These are phyloP conservation scores for Pythium periplocum DNA, from an alignment of 352 stramenopile species.

Conservation along the genomic window DNA sequence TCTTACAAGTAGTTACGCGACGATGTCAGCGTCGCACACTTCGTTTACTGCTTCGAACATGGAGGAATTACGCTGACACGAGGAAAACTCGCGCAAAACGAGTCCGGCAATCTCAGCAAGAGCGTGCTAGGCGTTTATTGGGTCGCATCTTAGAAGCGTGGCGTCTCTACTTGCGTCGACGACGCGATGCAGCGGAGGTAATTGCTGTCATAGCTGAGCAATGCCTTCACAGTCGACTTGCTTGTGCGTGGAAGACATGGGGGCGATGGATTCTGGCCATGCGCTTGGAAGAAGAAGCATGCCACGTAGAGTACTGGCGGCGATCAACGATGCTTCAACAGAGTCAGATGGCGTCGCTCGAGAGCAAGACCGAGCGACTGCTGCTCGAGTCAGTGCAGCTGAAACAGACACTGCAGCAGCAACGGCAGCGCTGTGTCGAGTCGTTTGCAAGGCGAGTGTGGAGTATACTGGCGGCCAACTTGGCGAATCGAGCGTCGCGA, in stretches of 20 bases:
- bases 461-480: conserved; percentile 4
- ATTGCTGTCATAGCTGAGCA: too few species aligned
- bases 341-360: conserved; percentile 11
- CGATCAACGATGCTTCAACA: conserved; percentile 8
- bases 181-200: too few species aligned
- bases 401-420: conserved; percentile 2
- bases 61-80: neutral
- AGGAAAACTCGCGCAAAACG: too few species aligned
- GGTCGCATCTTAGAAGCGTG: too few species aligned
- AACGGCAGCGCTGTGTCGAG: conserved; percentile 9
- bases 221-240: neutral
- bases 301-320: neutral
- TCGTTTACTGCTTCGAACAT: conserved; percentile 1
- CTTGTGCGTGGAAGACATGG: conserved; percentile 6
- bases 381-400: conserved; percentile 18
- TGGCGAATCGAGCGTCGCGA: too few species aligned
- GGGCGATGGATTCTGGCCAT: neutral
- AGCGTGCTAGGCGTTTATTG: too few species aligned
- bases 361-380: conserved; percentile 17
- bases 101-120: too few species aligned
- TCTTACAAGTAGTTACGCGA: conserved; percentile 2
- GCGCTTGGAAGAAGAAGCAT: neutral
- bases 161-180: too few species aligned
- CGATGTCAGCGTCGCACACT: conserved; percentile 11
- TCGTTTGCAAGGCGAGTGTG: conserved; percentile 7